Evolutionary conservation across 208 protist genomes (phyloP), one percentile per base, ranked within the genome.

Genomic region (Leishmania aethiopica): DNA sequence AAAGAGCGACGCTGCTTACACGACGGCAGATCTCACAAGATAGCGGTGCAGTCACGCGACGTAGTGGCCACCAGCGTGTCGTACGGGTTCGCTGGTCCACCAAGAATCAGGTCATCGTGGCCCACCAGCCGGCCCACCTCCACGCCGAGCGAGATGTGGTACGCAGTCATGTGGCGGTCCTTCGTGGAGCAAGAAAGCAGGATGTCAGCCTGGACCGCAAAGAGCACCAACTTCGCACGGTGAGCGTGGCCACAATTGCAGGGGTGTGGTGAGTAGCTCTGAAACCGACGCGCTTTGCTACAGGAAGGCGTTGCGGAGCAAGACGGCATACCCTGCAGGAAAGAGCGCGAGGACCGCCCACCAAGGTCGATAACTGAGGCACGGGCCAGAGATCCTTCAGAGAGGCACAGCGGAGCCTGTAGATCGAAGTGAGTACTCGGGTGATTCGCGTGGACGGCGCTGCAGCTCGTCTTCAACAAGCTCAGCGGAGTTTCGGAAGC

Each of bases 1-100:
- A 89, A 73, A n/a, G 86, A 84, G 60, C 60, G 72, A 19, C 79
- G 83, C 82, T 84, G 85, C 80, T 87, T 84, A 67, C 79, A 83
- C 42, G 79, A 87, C 15, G 62, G 70, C 37, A 81, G 70, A n/a
- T 87, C 83, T 83, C 86, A 87, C 59, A 89, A 28, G 40, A 89
- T 83, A 11, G 55, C 77, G 47, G 75, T 82, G 79, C 71, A 45
- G 72, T 87, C 86, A 3, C 76, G 74, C n/a, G 83, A 86, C 51
- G 80, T 77, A 17, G 86, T 89, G 35, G 86, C 83, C n/a, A 89
- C 77, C 25, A 89, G 59, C 8, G 49, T 71, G 40, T 57, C 78
- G n/a, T 87, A 75, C 0, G 83, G 69, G 64, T 60, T 82, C 47
- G 84, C 60, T n/a, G 76, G 71, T 8, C 83, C 86, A 32, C 86